Base-by-base conservation (phyloP, 352 stramenopile genomes). In the Pythium brassicae region DNA sequence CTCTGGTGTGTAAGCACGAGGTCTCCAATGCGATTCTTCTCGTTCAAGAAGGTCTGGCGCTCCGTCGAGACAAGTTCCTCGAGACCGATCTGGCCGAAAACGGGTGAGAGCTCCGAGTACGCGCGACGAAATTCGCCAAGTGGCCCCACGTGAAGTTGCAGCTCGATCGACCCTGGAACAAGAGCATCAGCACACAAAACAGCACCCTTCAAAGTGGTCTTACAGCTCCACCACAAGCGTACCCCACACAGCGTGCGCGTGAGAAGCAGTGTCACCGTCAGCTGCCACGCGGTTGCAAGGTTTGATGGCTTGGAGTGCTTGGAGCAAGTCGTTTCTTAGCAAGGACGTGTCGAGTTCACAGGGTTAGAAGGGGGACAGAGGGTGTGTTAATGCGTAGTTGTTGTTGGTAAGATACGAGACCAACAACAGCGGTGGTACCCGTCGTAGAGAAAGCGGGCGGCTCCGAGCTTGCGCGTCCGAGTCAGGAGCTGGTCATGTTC, bases 11-110 rank as follows among this genome's bases (percentile, higher is more conserved):
- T 53, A 25, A 86, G 59, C 12, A 92, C 79, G 25, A 86, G 59
- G 46, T 87, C 78, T 8, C 82, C 82, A 4, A 92, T 65, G 17
- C 78, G 76, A 45, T 74, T 74, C 52, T 90, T 92, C 57, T 89
- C 79, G 6, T 49, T 37, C 2, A 89, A 23, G 53, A 88, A 92
- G 12, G 56, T 60, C n/a, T 70, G 63, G 9, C 82, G 69, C 39
- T 88, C 76, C 0, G 52, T 27, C 1, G 76, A 69, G 51, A 89
- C 83, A 39, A 74, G 54, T 17, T 92, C 79, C 50, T 92, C 82
- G 9, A 90, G 52, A 19, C 82, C 79, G 47, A 89, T 78, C 44
- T 92, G 79, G 9, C 76, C 76, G 37, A 64, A 55, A 1, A 48
- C 37, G 14, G 79, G 82, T 17, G 71, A 62, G 23, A 92, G 66